Percentiles rank a stretch among this genome's conserved stretches.
Conservation (phyloP, 2,329 filamentous ascomycete genomes). For the Beauveria bassiana region DNA sequence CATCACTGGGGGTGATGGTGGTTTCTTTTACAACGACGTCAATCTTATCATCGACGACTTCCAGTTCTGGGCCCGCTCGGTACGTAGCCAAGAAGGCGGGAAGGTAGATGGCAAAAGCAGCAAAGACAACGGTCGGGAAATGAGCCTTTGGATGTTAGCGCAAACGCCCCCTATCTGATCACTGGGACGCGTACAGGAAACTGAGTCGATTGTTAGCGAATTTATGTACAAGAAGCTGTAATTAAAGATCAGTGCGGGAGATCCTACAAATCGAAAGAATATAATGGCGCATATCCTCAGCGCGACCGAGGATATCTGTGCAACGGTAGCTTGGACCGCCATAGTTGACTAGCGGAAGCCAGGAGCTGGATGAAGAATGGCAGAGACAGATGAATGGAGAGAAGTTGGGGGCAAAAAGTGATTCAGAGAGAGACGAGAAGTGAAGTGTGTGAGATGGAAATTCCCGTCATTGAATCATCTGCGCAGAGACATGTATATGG, state of each 20-base stretch:
- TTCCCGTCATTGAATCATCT: constrained; percentile 4
- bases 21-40: constrained; percentile 47
- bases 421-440: constrained; percentile 4
- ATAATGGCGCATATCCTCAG: constrained; percentile 29
- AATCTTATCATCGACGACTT: constrained; percentile 53
- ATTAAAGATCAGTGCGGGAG: too few relatives aligned
- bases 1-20: constrained; percentile 20
- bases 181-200: constrained; percentile 26
- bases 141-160: constrained; percentile 24
- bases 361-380: background rate
- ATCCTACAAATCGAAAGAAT: constrained; percentile 30
- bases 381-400: background rate
- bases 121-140: constrained; percentile 47
- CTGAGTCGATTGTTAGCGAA: constrained; percentile 18
- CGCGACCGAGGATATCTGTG: constrained; percentile 29
- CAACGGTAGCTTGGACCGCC: constrained; percentile 23
- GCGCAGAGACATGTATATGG: background rate
- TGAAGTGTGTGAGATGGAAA: background rate
- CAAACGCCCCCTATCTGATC: background rate
- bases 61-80: constrained; percentile 46
- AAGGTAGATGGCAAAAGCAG: constrained; percentile 58
- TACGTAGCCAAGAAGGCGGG: constrained; percentile 55
- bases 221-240: background rate
- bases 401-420: background rate
- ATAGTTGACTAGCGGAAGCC: constrained; percentile 15